These are phyloP conservation scores for Diaporthe sp. DNA, from an alignment of 2,329 filamentous ascomycete genomes.

Conservation along the genomic window DNA sequence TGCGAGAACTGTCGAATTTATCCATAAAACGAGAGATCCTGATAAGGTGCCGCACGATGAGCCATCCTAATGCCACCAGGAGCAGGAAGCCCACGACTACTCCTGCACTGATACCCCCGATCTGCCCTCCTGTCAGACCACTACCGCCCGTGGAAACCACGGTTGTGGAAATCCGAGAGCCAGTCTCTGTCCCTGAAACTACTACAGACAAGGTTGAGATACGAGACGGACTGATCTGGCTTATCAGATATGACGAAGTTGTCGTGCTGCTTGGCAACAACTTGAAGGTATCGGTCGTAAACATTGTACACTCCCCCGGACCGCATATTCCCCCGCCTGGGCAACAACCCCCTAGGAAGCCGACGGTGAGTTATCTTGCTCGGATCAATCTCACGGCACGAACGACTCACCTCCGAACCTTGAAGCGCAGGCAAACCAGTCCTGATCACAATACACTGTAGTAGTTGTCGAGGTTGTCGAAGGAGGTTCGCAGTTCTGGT, in stretches of 20 bases:
- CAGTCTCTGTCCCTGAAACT: neutral
- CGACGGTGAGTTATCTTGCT: neutral
- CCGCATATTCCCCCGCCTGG: neutral
- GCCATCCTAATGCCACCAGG: neutral
- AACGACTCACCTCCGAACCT: neutral
- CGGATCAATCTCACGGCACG: fast-evolving
- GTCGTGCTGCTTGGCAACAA: neutral
- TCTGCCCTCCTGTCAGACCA: neutral
- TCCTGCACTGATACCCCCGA: neutral
- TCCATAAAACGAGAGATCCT: neutral
- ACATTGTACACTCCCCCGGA: neutral
- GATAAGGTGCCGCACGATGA: neutral
- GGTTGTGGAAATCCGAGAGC: neutral
- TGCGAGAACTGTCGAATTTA: neutral
- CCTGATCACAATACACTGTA: neutral
- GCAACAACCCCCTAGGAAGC: neutral
- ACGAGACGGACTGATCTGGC: neutral
- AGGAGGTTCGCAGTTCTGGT: neutral
- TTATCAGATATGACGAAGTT: neutral
- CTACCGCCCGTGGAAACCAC: neutral
- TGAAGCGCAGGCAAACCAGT: neutral
- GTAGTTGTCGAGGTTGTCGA: neutral
- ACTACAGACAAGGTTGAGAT: neutral
- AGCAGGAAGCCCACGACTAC: neutral
- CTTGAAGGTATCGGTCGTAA: neutral